Base-by-base conservation (phyloP, 2,329 filamentous ascomycete genomes). In the Colletotrichum sp. region DNA sequence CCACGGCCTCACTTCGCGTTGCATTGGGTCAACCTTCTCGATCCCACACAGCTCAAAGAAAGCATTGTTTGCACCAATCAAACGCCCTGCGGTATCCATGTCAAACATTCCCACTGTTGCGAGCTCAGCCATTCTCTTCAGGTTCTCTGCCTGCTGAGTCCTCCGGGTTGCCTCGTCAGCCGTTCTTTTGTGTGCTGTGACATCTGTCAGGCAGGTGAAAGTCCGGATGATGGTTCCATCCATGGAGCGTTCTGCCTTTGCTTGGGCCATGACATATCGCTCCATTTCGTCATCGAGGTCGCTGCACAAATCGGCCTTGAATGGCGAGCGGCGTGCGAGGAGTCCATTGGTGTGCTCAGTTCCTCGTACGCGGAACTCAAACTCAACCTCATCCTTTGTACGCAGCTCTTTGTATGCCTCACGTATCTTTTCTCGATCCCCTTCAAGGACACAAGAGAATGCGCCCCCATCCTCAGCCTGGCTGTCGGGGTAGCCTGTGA, bases 81-180 rank as follows among this genome's bases (percentile, higher is more conserved):
- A 79, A 4, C 85, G 84, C 15, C 88, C 88, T 29, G 87, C 83
- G n/a, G 86, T 81, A 70, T 87, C 84, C 81, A 89, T 87, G 64
- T 89, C 87, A 76, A 88, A 90, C 86, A 90, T 87, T 66, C 88
- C 88, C 13, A 90, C 88, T 0, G 88, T 89, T 6, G 87, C 87
- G 66, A 87, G 85, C 77, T 90, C 87, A 9, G 88, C 87, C 82
- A 90, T 88, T 57, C 88, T 85, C 77, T 88, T 88, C 33, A 90
- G 81, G 73, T 89, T 89, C 75, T 88, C 86, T 9, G 87, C 86
- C 70, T 89, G 86, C 75, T 88, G 87, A 3, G 87, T 87, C 59
- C 87, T 83, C 21, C 84, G 83, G 31, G 87, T 81, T 0, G 87
- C 88, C 70, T 87, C 86, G 57, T 88, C 87, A 8, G 87, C 84